Evolutionary conservation across 768 basidiomycete species (phyloP), one percentile per base, ranked within the genome.

Genomic region (Suillus subluteus): DNA sequence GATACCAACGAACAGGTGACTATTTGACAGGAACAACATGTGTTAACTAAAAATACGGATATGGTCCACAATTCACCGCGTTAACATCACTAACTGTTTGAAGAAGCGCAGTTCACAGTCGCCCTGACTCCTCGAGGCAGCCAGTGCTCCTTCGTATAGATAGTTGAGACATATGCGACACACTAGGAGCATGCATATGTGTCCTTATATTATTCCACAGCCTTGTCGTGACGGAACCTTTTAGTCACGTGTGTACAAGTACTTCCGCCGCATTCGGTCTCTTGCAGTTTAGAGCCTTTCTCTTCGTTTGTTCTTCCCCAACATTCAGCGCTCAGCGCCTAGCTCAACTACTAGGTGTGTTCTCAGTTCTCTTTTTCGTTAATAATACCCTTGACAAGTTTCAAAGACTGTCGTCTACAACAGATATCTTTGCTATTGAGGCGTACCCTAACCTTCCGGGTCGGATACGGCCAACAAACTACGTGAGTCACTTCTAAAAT

Each of bases 121-220:
- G 65, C 52, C 56, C 32, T 67, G 66, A 55, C 65, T 69, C 74
- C 71, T 66, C 68, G 72, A 76, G 74, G 74, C 75, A 69, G 54
- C 41, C 30, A 35, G n/a, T 56, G 18, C 23, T 61, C 35, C 37
- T 21, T 54, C 48, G 62, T 52, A 66, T 38, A 43, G 43, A 56
- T 40, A 56, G 48, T n/a, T 40, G 26, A 52, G 38, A 38, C 11
- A 35, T 40, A 38, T 59, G 64, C 5, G 23, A 35, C 68, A 58
- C 6, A 38, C 26, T 32, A 37, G 35, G 52, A 18, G 67, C 63
- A 44, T 63, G 58, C 65, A 68, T 70, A 72, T 67, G 73, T 68
- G 71, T 75, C 74, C 67, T 43, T 64, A 75, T 68, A 74, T 69
- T 64, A 64, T 5, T 58, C 37, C 54, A 43, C 37, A 59, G 50